Percentiles rank a stretch among this genome's conserved stretches.
These are phyloP conservation scores for Backusella luteola DNA, from an alignment of 192 early-diverging fungal genomes.

Conservation along the genomic window DNA sequence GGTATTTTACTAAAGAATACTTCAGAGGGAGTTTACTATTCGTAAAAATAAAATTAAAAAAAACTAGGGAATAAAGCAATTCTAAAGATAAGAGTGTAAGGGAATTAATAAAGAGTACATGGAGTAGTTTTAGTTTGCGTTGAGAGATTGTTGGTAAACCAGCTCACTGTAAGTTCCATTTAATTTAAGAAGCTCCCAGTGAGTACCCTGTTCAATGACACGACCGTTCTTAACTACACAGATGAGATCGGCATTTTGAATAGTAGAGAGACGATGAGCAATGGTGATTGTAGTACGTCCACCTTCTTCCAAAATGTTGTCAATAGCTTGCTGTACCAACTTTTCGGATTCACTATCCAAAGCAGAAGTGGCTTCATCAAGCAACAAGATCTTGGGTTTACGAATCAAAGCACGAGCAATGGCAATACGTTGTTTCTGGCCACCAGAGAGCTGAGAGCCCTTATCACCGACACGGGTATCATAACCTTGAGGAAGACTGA, in stretches of 20 bases:
- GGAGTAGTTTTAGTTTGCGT: conserved; percentile 21
- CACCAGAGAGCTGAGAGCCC: conserved; percentile 58
- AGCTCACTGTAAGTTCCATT: conserved; percentile 59
- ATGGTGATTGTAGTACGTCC: conserved; percentile 71
- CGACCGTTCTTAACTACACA: conserved; percentile 75
- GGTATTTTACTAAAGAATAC: conserved; percentile 7
- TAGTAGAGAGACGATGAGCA: conserved; percentile 69
- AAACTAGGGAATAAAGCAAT: conserved; percentile 3
- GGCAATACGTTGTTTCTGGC: conserved; percentile 78
- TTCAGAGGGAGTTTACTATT: background rate
- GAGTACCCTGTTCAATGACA: conserved; percentile 62
- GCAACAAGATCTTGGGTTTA: conserved; percentile 73
- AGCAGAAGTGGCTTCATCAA: conserved; percentile 81
- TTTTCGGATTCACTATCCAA: conserved; percentile 68
- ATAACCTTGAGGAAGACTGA: conserved; percentile 54
- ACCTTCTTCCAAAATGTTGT: conserved; percentile 53
- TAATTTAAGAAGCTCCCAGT: conserved; percentile 55
- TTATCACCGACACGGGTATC: conserved; percentile 68
- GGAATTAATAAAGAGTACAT: background rate
- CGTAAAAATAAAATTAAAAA: background rate
- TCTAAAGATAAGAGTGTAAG: background rate
- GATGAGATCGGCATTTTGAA: conserved; percentile 62
- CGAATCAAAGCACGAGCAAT: conserved; percentile 87
- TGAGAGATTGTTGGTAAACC: conserved; percentile 65
- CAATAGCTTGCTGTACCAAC: conserved; percentile 62